Conservation (phyloP, 306 rosid genomes). For the Acmispon strigosus region DNA sequence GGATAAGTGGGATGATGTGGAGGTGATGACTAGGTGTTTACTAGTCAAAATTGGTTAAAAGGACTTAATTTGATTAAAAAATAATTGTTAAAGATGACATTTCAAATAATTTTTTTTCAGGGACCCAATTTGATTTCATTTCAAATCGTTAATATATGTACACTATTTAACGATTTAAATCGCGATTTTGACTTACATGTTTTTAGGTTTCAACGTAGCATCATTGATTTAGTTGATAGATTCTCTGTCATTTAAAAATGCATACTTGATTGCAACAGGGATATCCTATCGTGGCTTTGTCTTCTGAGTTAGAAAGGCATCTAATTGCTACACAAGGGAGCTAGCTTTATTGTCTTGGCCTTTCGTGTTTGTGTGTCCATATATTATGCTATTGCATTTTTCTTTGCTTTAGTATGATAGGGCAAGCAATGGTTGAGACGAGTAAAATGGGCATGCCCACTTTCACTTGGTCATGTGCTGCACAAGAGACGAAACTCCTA, state of each 20-base stretch:
- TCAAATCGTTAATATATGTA: no score
- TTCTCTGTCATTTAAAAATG: background rate
- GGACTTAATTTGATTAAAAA: no score
- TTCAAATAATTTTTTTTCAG: no score
- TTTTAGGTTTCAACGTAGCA: no score
- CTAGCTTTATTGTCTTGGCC: background rate
- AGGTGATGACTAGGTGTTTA: no score
- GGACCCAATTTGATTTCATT: no score
- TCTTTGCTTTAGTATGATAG: constrained; percentile 29
- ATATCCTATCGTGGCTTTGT: background rate
- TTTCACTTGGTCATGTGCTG: constrained; percentile 19
- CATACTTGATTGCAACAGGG: background rate
- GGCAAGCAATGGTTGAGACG: constrained; percentile 32
- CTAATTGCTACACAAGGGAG: background rate
- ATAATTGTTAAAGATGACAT: no score
- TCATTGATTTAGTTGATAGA: background rate
- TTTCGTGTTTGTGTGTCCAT: background rate
- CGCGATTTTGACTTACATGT: no score
- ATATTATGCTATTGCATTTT: background rate
- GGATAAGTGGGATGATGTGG: no score
- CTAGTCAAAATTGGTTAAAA: no score
- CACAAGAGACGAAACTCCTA: constrained; percentile 15
- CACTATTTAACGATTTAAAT: no score
- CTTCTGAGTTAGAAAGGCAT: constrained; percentile 6
- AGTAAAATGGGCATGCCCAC: constrained; percentile 16